These are phyloP conservation scores for Parathielavia appendiculata DNA, from an alignment of 495 filamentous ascomycete genomes.

Conservation along the genomic window DNA sequence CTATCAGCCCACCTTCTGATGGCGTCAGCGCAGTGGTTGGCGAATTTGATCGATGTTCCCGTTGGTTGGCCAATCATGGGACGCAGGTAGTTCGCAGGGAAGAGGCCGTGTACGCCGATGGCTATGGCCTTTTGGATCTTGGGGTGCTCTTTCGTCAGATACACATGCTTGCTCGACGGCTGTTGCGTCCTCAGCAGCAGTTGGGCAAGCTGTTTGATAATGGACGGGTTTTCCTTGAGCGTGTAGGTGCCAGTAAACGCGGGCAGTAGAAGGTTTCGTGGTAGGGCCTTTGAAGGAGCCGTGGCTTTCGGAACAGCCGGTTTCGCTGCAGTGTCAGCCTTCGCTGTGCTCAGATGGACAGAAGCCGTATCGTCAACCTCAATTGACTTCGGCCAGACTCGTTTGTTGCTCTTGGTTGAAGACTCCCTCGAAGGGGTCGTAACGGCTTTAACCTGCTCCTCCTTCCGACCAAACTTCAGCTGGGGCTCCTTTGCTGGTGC, in stretches of 20 bases:
- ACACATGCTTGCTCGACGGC: slow-evolving; percentile 61
- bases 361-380: slow-evolving; percentile 40
- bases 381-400: slow-evolving; percentile 45
- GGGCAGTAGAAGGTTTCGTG: slow-evolving; percentile 64
- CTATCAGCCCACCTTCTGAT: slow-evolving; percentile 74
- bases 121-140: slow-evolving; percentile 78
- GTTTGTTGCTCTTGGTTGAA: slow-evolving; percentile 44
- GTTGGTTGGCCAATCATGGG: slow-evolving; percentile 90
- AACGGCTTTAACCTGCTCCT: slow-evolving; percentile 20
- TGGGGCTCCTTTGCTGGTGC: slow-evolving; percentile 37
- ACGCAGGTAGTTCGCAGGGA: slow-evolving; percentile 77
- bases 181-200: slow-evolving; percentile 59
- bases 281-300: slow-evolving; percentile 30
- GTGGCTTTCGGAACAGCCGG: slow-evolving; percentile 30
- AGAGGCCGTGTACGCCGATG: slow-evolving; percentile 92
- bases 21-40: slow-evolving; percentile 76
- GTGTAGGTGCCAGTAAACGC: slow-evolving; percentile 63
- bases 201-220: slow-evolving; percentile 64
- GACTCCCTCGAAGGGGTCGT: slow-evolving; percentile 26
- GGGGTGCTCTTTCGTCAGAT: slow-evolving; percentile 60
- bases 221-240: slow-evolving; percentile 60
- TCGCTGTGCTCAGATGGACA: slow-evolving; percentile 34
- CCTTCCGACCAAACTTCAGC: slow-evolving; percentile 29
- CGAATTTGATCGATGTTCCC: slow-evolving; percentile 90
- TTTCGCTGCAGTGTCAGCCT: slow-evolving; percentile 31